Evolutionary conservation across 495 filamentous ascomycete genomes (phyloP), one percentile per base, ranked within the genome.

Genomic region (Annulohypoxylon nitens): DNA sequence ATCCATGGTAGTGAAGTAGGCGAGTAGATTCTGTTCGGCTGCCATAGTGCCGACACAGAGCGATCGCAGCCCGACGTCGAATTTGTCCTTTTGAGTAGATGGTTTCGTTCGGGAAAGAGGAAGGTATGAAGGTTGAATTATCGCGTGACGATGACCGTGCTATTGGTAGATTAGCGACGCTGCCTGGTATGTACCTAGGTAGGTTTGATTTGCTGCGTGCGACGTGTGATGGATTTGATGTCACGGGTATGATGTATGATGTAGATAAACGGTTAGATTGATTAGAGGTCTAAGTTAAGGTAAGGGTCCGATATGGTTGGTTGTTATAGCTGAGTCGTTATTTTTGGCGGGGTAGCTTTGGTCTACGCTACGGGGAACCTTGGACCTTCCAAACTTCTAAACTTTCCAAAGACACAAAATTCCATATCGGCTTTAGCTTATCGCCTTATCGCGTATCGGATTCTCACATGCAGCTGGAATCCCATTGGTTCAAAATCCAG

Each of bases 1-100:
- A 58, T 83, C 82, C 76, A 84, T 82, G 54, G 74, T 53, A 12
- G 81, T 78, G 39, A 87, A 87, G 73, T 83, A 87, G 20, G 68
- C 67, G 47, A 83, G 73, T 50, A 82, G 64, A 14, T 72, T 78
- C 71, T 78, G 73, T 67, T 74, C 54, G 64, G 68, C 18, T 18
- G 74, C 74, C 74, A 78, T 78, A 30, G 48, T 69, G 69, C 48
- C 57, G 30, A 37, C 53, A n/a, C 18, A 57, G 18, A 48, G n/a
- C 26, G 8, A 30, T 23, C 10, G 57, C 12, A 9, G 26, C 23
- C 30, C 58, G n/a, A 53, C 23, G 34, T 26, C 2, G 4, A 62
- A 36, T 23, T 54, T 9, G 36, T 30, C 20, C 5, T 14, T 4
- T 33, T n/a, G 11, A 7, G 33, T 16, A 41, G 18, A 23, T 34